Percentiles rank a stretch among this genome's conserved stretches.
Evolutionary conservation across 352 stramenopile genomes (phyloP).

Genomic region (Phytophthora pini): DNA sequence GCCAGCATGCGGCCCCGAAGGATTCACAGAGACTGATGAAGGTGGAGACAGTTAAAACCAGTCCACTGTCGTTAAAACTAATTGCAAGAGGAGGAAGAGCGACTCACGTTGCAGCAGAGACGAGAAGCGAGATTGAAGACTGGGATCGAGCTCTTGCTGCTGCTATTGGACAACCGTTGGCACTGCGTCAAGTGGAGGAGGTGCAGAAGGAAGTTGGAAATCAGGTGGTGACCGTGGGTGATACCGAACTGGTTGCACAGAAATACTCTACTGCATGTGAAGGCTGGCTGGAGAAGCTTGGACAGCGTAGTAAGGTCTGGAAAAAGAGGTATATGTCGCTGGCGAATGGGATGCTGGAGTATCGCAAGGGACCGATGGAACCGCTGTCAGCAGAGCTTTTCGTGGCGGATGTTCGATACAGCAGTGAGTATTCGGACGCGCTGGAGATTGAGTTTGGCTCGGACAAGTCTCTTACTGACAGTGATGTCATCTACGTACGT

Average conservation of each 20-base stretch:
- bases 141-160: constrained; percentile 36
- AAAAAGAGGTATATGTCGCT: constrained; percentile 71
- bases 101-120: constrained; percentile 35
- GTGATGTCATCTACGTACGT: constrained; percentile 47
- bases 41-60: constrained; percentile 27
- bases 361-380: constrained; percentile 62
- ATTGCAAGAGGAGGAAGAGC: constrained; percentile 12
- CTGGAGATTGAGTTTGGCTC: constrained; percentile 66
- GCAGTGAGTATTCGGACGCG: constrained; percentile 33
- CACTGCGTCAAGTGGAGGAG: constrained; percentile 14
- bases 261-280: constrained; percentile 44
- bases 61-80: constrained; percentile 29
- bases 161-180: constrained; percentile 28
- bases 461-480: constrained; percentile 37
- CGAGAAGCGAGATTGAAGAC: constrained; percentile 35
- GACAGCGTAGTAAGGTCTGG: constrained; percentile 54
- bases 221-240: constrained; percentile 17
- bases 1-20: constrained; percentile 31
- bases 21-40: constrained; percentile 40
- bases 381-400: constrained; percentile 52
- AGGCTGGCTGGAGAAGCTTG: constrained; percentile 71
- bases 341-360: constrained; percentile 61
- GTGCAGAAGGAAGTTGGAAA: constrained; percentile 9
- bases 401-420: constrained; percentile 60
- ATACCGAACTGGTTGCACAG: constrained; percentile 24